phyloP scores from a whole-genome alignment of 2,329 filamentous ascomycete species.

The Metarhizium robertsii region DNA sequence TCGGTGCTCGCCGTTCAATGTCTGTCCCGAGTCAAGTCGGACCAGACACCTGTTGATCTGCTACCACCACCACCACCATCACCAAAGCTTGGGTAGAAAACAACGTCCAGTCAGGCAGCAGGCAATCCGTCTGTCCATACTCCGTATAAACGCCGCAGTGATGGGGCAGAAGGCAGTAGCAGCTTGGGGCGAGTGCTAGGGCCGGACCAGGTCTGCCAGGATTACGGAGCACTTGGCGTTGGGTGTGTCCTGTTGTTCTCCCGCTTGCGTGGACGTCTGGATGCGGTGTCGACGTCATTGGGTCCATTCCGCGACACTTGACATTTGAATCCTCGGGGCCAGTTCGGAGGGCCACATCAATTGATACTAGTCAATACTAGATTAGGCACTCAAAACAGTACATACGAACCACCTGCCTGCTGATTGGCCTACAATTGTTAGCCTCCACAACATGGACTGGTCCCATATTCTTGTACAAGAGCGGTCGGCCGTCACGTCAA shows the following conservation, averaged over 20 bases:
- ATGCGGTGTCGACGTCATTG: background rate
- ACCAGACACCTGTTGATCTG: background rate
- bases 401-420: background rate
- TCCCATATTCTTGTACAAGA: too few species aligned
- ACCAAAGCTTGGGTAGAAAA: background rate
- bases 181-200: background rate
- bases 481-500: too few species aligned
- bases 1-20: background rate
- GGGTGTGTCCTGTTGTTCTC: too few species aligned
- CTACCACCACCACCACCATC: too few species aligned
- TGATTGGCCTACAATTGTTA: background rate
- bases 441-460: too few species aligned
- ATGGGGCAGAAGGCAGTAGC: background rate
- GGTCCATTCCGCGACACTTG: background rate
- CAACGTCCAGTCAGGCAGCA: background rate
- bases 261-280: background rate
- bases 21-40: background rate
- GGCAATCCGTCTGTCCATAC: too few species aligned
- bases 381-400: too few species aligned
- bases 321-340: background rate
- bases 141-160: too few species aligned
- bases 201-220: background rate
- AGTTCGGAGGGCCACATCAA: background rate
- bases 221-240: background rate
- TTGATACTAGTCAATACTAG: too few species aligned